Conservation (phyloP, 768 basidiomycete genomes). For the Tulasnella sp. region DNA sequence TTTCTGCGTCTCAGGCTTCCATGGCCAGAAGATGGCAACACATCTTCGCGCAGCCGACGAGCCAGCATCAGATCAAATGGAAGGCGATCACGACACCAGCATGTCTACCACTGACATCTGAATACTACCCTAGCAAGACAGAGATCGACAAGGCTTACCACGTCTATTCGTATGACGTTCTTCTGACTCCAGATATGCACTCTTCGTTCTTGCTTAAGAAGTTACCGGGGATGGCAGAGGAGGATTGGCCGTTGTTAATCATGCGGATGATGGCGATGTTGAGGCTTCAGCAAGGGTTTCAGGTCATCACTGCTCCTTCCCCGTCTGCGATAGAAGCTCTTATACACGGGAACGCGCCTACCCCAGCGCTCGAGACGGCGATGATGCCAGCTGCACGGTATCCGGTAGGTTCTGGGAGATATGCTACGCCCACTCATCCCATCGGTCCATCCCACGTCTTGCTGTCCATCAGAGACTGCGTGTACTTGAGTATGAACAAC, state of each 20-base stretch:
- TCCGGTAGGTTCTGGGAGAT: slow-evolving; percentile 24
- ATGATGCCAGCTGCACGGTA: background rate
- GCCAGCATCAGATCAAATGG: slow-evolving; percentile 89
- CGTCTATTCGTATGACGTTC: slow-evolving; percentile 79
- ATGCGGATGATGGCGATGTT: slow-evolving; percentile 94
- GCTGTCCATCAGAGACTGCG: slow-evolving; percentile 24
- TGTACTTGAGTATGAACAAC: slow-evolving; percentile 90
- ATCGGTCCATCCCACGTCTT: slow-evolving; percentile 30
- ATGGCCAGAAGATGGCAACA: slow-evolving; percentile 90
- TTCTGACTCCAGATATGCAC: slow-evolving; percentile 70
- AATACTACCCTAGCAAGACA: slow-evolving; percentile 66
- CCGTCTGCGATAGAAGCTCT: background rate
- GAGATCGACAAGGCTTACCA: slow-evolving; percentile 71
- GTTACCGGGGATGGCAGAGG: slow-evolving; percentile 35
- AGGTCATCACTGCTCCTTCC: slow-evolving; percentile 56
- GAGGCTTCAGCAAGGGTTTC: slow-evolving; percentile 86
- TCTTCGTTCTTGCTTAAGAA: slow-evolving; percentile 60
- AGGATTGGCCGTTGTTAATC: slow-evolving; percentile 44
- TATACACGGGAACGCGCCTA: background rate
- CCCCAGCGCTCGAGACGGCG: background rate
- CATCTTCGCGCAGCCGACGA: slow-evolving; percentile 56
- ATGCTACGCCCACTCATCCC: slow-evolving; percentile 30
- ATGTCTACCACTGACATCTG: slow-evolving; percentile 83
- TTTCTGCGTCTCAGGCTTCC: slow-evolving; percentile 53
- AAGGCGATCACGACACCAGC: slow-evolving; percentile 71